phyloP scores from a whole-genome alignment of 2,329 filamentous ascomycete genomes.

The Macrophomina phaseolina region DNA sequence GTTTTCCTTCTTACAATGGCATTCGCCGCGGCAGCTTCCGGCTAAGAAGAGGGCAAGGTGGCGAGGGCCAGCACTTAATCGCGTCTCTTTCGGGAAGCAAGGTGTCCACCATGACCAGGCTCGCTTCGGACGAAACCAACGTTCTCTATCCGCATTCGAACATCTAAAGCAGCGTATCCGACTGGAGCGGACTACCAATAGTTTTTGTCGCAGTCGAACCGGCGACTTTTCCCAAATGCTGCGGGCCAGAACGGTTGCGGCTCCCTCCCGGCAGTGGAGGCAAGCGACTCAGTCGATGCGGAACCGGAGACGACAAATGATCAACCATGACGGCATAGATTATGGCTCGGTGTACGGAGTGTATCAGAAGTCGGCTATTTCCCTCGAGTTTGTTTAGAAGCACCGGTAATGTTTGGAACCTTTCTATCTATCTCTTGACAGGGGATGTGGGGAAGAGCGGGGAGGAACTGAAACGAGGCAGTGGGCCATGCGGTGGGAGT shows the following conservation, averaged over 20 bases:
- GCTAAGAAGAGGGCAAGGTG: neutral
- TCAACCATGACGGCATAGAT: neutral
- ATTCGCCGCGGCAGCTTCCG: neutral
- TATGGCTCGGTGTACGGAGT: neutral
- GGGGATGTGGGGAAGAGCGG: neutral
- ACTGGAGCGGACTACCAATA: neutral
- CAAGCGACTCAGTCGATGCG: neutral
- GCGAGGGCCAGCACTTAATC: neutral
- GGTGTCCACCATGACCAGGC: neutral
- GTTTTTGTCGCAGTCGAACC: neutral
- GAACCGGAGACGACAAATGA: neutral
- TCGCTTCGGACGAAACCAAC: neutral
- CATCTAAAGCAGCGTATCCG: neutral
- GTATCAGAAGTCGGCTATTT: neutral
- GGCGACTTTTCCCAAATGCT: neutral
- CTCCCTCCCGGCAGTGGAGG: no score
- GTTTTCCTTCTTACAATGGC: neutral
- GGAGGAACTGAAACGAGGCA: neutral
- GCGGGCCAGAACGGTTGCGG: no score
- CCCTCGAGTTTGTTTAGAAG: neutral
- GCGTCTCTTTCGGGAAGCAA: neutral
- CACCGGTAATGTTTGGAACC: neutral
- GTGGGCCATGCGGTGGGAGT: neutral
- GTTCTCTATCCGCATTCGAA: slow-evolving; percentile 6
- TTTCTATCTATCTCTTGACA: neutral